Base-by-base conservation (phyloP, 805 yeast species). In the Kodamaea neixiangensis region DNA sequence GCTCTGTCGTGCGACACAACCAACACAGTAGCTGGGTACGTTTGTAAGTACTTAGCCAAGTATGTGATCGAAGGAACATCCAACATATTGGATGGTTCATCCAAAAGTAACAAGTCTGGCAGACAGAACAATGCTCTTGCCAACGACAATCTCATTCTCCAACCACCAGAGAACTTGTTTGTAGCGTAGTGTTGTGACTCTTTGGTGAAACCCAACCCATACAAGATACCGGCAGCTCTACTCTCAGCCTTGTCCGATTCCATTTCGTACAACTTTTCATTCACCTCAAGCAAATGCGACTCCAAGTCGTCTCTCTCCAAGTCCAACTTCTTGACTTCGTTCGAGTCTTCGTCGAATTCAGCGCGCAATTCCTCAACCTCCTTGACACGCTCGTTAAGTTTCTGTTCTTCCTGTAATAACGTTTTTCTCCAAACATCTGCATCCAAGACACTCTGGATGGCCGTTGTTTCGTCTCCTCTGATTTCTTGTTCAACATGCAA, bases 81-180 rank as follows among this genome's bases (percentile, higher is more conserved):
- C 96, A 94, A 88, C 97, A 92, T 94, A 86, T 94, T 94, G 54
- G 98, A 92, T 63, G 99, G 99, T 80, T 94, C 99, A 82, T 94
- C 99, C 57, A 94, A 80, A 65, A 94, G 76, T 58, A 94, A 77
- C 57, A 94, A 77, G 69, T 94, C 99, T 0, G 99, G 99, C 66
- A 90, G 86, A 80, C 97, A 93, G 79, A 94, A 94, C 66, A 94
- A 79, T 0, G 99, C 99, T 73, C 99, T 84, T 3, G 99, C 99
- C 54, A 94, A 79, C n/a, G 97, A 89, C 57, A 94, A 80, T 77
- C 99, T 88, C 99, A 94, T 94, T 81, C 99, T 87, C 99, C 99
- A 94, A 84, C 99, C 99, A 82, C 99, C 99, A 48, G 97, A 91
- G 68, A 94, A 94, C 21, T 91, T 80, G 58, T 90, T 93, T 5